Evolutionary conservation across 1,139 yeast species (phyloP).

Genomic region (Geotrichum australiense): DNA sequence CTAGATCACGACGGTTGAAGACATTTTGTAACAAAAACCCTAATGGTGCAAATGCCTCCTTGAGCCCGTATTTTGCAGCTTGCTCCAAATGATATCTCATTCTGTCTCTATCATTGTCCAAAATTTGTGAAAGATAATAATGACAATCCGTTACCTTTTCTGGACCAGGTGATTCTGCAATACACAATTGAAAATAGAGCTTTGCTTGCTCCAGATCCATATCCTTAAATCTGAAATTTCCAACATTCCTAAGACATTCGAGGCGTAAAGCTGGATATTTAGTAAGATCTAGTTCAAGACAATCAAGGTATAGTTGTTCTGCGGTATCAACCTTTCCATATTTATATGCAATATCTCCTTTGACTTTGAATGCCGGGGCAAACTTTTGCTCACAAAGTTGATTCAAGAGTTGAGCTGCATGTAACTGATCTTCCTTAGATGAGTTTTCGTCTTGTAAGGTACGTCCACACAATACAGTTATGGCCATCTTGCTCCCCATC

Average conservation of each 20-base stretch:
- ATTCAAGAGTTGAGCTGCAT: conserved; percentile 58
- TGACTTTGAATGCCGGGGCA: conserved; percentile 63
- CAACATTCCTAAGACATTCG: conserved; percentile 68
- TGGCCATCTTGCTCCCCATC: conserved; percentile 73
- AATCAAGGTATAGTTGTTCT: conserved; percentile 48
- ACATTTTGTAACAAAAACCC: conserved; percentile 66
- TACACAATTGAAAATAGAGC: conserved; percentile 52
- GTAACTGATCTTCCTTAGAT: conserved; percentile 47
- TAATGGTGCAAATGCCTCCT: conserved; percentile 64
- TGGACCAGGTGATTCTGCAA: conserved; percentile 30
- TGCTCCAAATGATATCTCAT: conserved; percentile 66
- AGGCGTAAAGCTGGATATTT: conserved; percentile 43
- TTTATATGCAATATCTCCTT: conserved; percentile 63
- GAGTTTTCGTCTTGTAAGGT: conserved; percentile 27
- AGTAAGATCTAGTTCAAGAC: conserved; percentile 35
- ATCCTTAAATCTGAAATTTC: conserved; percentile 52
- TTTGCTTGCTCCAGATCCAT: conserved; percentile 50
- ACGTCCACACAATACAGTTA: conserved; percentile 57
- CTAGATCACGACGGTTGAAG: conserved; percentile 42
- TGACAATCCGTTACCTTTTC: conserved; percentile 58
- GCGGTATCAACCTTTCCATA: conserved; percentile 46
- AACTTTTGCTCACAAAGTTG: conserved; percentile 52
- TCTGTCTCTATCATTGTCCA: conserved; percentile 31
- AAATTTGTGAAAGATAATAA: conserved; percentile 66
- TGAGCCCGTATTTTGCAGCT: conserved; percentile 69